phyloP scores from a whole-genome alignment of 1,284 basidiomycete species.

The Trametes pubescens region DNA sequence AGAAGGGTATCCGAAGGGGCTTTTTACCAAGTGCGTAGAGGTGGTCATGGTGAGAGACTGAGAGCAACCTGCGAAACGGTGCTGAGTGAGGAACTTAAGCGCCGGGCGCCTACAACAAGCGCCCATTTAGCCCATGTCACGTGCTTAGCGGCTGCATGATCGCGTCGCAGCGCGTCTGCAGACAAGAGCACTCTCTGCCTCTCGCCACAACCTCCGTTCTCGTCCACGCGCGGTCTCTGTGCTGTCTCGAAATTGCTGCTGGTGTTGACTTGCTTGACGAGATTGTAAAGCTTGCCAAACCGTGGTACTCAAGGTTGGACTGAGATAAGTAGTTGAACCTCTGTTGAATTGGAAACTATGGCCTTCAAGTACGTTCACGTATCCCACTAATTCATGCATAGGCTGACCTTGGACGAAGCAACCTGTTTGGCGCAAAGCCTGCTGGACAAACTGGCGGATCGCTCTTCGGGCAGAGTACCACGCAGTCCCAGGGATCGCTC shows the following conservation, averaged over 20 bases:
- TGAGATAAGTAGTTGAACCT: neutral
- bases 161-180: conserved; percentile 4
- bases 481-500: conserved; percentile 24
- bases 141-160: neutral
- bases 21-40: too few relatives aligned
- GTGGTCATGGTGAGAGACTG: neutral
- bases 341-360: neutral
- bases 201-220: conserved; percentile 7
- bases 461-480: conserved; percentile 45
- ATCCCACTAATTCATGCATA: too few relatives aligned
- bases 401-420: conserved; percentile 17
- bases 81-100: neutral
- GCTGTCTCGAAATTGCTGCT: neutral
- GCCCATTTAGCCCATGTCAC: neutral
- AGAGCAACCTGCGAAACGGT: neutral
- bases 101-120: neutral
- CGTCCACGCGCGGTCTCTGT: too few relatives aligned
- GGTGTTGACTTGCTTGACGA: neutral
- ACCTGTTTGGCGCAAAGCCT: conserved; percentile 51
- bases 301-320: too few relatives aligned
- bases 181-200: neutral
- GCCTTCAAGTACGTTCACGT: conserved; percentile 16
- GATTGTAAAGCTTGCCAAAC: neutral
- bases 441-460: conserved; percentile 33
- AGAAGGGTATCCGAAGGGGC: too few relatives aligned